Conservation (phyloP, 2,329 filamentous ascomycete species). For the Xylariaceae sp. region DNA sequence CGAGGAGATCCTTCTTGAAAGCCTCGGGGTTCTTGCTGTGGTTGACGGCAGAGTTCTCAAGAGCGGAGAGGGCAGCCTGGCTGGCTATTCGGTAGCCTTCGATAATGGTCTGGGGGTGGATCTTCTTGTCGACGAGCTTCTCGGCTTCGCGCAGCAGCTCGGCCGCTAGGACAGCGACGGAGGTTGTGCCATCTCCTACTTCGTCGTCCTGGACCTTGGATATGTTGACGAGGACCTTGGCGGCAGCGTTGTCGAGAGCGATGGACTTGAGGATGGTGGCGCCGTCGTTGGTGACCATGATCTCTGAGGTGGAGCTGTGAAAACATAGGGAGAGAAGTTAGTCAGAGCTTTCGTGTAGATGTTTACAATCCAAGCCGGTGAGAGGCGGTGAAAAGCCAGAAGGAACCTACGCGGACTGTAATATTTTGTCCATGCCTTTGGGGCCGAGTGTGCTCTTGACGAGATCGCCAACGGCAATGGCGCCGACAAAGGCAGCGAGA, state of each 20-base stretch:
- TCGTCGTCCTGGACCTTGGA: constrained; percentile 99
- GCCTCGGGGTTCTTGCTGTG: constrained; percentile 78
- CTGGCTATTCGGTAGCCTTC: constrained; percentile 98
- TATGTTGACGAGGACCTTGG: constrained; percentile 98
- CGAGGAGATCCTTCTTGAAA: constrained; percentile 84
- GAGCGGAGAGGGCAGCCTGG: constrained; percentile 75
- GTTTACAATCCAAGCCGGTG: neutral
- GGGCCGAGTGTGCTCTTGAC: constrained; percentile 97
- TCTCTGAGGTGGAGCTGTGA: constrained; percentile 83
- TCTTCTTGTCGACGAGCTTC: constrained; percentile 96
- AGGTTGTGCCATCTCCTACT: constrained; percentile 96
- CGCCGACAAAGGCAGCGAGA: constrained; percentile 95
- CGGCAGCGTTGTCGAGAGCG: constrained; percentile 95
- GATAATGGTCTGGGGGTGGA: constrained; percentile 98
- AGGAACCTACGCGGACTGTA: constrained; percentile 79
- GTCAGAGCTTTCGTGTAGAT: constrained; percentile 4
- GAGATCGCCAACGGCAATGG: constrained; percentile 93
- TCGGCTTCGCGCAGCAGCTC: constrained; percentile 95
- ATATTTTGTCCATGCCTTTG: constrained; percentile 98
- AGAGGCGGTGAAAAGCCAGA: neutral
- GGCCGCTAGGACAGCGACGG: constrained; percentile 91
- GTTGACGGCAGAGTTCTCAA: constrained; percentile 82
- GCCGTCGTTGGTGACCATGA: constrained; percentile 98
- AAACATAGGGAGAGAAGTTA: neutral
- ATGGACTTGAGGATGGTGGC: constrained; percentile 98